phyloP scores from a whole-genome alignment of 2,329 filamentous ascomycete genomes.

The Beauveria australis region DNA sequence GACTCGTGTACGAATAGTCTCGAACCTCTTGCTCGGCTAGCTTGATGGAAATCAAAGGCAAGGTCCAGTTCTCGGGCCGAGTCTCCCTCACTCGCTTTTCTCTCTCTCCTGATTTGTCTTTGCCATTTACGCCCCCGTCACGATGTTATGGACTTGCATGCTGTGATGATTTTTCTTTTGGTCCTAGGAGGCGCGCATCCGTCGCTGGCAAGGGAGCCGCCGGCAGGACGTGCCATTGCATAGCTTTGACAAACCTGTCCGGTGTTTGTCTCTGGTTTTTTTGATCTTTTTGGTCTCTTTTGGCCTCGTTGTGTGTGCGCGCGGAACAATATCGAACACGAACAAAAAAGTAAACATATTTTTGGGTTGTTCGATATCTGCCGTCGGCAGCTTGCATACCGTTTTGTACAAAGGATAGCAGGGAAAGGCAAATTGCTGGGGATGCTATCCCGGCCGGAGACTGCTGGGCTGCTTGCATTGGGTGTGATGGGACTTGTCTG shows the following conservation, averaged over 20 bases:
- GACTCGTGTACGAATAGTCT: constrained; percentile 9
- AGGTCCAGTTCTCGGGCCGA: background rate
- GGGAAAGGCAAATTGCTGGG: background rate
- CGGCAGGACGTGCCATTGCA: background rate
- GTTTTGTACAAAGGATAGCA: background rate
- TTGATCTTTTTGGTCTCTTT: background rate
- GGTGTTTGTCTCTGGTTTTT: background rate
- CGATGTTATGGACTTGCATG: constrained; percentile 18
- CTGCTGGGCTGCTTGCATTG: background rate
- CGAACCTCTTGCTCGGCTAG: background rate
- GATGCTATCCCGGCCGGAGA: background rate
- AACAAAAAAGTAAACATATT: background rate
- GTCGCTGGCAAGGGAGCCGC: background rate
- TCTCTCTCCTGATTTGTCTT: constrained; percentile 13
- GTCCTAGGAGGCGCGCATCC: background rate
- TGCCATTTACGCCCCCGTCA: constrained; percentile 17
- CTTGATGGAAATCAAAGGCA: background rate
- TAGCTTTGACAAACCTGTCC: background rate
- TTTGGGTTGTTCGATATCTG: constrained; percentile 5
- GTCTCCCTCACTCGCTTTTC: background rate
- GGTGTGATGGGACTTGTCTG: background rate
- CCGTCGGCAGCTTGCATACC: background rate
- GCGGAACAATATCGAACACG: background rate
- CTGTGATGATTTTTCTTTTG: constrained; percentile 12
- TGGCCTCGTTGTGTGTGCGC: background rate